Conservation (phyloP, 306 rosid genomes). For the Aeschynomene evenia region DNA sequence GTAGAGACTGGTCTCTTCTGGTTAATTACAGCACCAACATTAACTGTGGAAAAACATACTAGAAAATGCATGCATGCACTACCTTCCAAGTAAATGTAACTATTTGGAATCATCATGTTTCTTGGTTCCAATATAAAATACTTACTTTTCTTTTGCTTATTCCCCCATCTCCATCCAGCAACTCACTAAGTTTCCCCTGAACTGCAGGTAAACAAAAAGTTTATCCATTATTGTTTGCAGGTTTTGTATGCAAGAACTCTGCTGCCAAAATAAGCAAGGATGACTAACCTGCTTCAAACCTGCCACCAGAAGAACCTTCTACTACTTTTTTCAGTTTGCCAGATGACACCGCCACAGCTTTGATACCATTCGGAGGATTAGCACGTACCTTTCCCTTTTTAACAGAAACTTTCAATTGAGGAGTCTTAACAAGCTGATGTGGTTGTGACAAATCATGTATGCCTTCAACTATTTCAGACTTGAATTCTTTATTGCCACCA, state of each 20-base stretch:
- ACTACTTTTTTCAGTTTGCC: constrained; percentile 61
- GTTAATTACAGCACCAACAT: constrained; percentile 17
- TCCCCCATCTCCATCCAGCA: constrained; percentile 91
- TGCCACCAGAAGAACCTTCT: constrained; percentile 64
- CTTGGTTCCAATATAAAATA: not conserved
- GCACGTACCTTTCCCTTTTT: constrained; percentile 63
- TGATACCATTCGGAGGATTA: constrained; percentile 40
- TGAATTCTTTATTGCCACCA: constrained; percentile 46
- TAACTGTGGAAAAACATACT: constrained; percentile 26
- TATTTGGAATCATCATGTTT: constrained; percentile 14
- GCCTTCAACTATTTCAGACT: constrained; percentile 51
- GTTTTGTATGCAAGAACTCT: not conserved
- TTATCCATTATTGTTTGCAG: constrained; percentile 25
- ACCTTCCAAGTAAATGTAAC: constrained; percentile 34
- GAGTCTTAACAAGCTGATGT: constrained; percentile 50
- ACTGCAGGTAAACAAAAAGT: constrained; percentile 58
- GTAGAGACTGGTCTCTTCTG: constrained; percentile 13
- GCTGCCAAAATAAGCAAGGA: constrained; percentile 22
- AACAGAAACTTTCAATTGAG: constrained; percentile 40
- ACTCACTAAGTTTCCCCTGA: constrained; percentile 91
- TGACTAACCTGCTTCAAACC: constrained; percentile 86
- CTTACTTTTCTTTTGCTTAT: constrained; percentile 95
- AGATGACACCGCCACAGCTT: constrained; percentile 46
- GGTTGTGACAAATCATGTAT: constrained; percentile 43
- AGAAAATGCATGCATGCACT: constrained; percentile 5